Evolutionary conservation across 345 rosid species (phyloP).

Genomic region (Ailanthus altissimus): DNA sequence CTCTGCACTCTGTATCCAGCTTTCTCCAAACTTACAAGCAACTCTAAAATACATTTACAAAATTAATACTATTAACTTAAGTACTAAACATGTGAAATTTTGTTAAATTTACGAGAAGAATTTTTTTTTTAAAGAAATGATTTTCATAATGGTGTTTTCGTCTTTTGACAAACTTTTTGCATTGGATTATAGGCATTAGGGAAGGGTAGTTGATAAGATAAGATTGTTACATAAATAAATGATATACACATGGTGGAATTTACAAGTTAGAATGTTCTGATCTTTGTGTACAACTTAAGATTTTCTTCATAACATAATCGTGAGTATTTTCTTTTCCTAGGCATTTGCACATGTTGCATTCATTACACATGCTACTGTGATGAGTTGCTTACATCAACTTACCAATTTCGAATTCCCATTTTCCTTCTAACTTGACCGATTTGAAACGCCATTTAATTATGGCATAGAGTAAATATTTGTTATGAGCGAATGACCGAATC

Average conservation of each 20-base stretch:
- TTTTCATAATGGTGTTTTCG: neutral
- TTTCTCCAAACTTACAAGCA: neutral
- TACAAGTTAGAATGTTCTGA: neutral
- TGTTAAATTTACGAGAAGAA: neutral
- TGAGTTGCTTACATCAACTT: neutral
- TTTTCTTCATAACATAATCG: neutral
- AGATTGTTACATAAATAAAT: neutral
- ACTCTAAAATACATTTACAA: too few relatives aligned
- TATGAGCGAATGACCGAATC: too few relatives aligned
- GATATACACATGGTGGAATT: neutral
- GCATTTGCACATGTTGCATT: neutral
- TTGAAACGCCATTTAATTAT: too few relatives aligned
- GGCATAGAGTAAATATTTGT: too few relatives aligned
- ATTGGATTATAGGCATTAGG: neutral
- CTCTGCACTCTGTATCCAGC: neutral
- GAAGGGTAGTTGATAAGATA: neutral
- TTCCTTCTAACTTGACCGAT: neutral
- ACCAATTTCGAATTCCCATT: neutral
- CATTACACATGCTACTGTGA: neutral
- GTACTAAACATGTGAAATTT: neutral
- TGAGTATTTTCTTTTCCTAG: neutral
- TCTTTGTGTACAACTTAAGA: neutral
- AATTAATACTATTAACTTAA: too few relatives aligned
- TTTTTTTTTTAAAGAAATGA: neutral
- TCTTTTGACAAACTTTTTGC: neutral